phyloP scores from a whole-genome alignment of 345 rosid genomes.

The Dipteronia dyeriana region DNA sequence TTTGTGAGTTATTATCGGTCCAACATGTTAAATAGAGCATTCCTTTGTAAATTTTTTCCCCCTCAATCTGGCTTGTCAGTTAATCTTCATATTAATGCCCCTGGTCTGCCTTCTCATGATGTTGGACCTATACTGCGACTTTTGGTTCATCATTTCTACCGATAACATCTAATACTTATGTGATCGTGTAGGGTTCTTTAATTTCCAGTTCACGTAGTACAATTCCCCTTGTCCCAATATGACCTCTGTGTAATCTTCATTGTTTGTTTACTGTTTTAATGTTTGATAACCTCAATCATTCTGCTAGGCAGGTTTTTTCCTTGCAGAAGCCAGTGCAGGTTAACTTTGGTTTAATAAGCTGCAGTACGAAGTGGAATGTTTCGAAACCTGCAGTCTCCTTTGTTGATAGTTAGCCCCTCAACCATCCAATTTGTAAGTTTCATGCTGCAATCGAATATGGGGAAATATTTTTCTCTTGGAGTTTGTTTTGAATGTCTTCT shows the following conservation, averaged over 20 bases:
- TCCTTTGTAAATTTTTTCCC: slow-evolving; percentile 15
- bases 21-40: slow-evolving; percentile 25
- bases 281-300: background rate
- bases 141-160: background rate
- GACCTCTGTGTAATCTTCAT: background rate
- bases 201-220: background rate
- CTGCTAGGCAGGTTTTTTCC: slow-evolving; percentile 9
- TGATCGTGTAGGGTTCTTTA: background rate
- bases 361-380: slow-evolving; percentile 4
- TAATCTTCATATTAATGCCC: slow-evolving; percentile 15
- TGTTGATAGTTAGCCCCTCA: background rate
- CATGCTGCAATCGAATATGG: background rate
- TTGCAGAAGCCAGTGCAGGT: background rate
- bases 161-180: background rate
- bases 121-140: slow-evolving; percentile 3
- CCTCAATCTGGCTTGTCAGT: slow-evolving; percentile 11
- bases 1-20: slow-evolving; percentile 20
- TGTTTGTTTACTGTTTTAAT: background rate
- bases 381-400: background rate
- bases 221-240: background rate
- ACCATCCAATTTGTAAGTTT: background rate
- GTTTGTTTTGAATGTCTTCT: background rate
- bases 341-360: background rate
- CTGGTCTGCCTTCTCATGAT: background rate
- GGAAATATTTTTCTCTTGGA: background rate